Percentiles rank a stretch among this genome's conserved stretches.
These are phyloP conservation scores for Chrysanthemum seticuspe DNA, from an alignment of 129 eudicot genomes.

Conservation along the genomic window DNA sequence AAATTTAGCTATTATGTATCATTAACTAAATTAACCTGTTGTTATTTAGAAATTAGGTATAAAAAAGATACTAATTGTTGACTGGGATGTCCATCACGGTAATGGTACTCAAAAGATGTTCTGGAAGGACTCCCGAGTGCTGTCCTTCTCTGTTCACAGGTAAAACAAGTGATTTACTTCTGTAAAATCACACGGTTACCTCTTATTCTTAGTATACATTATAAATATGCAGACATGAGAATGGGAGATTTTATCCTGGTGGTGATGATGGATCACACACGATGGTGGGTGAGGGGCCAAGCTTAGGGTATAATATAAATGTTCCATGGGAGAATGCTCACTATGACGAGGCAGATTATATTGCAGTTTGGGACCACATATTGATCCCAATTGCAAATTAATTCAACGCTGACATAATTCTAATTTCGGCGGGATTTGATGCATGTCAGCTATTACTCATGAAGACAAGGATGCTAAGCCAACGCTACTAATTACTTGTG, in stretches of 20 bases:
- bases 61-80: conserved; percentile 80
- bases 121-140: conserved; percentile 80
- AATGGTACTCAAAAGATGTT: conserved; percentile 94
- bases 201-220: conserved; percentile 7
- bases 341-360: conserved; percentile 88
- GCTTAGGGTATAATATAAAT: too few species aligned
- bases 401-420: too few species aligned
- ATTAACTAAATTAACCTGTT: too few species aligned
- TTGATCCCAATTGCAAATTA: conserved; percentile 70
- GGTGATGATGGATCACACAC: too few species aligned
- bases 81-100: conserved; percentile 99
- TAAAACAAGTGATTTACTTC: conserved; percentile 20
- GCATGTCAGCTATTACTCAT: too few species aligned
- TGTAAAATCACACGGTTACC: neutral
- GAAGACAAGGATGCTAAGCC: too few species aligned
- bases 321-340: conserved; percentile 22
- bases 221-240: conserved; percentile 54
- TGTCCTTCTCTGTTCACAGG: conserved; percentile 98
- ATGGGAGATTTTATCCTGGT: too few species aligned
- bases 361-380: conserved; percentile 86
- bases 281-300: too few species aligned
- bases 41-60: conserved; percentile 66
- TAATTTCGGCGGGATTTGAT: too few species aligned
- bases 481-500: too few species aligned
- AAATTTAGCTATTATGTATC: neutral